These are phyloP conservation scores for Fagus sylvatica DNA, from an alignment of 306 rosid genomes.

Conservation along the genomic window DNA sequence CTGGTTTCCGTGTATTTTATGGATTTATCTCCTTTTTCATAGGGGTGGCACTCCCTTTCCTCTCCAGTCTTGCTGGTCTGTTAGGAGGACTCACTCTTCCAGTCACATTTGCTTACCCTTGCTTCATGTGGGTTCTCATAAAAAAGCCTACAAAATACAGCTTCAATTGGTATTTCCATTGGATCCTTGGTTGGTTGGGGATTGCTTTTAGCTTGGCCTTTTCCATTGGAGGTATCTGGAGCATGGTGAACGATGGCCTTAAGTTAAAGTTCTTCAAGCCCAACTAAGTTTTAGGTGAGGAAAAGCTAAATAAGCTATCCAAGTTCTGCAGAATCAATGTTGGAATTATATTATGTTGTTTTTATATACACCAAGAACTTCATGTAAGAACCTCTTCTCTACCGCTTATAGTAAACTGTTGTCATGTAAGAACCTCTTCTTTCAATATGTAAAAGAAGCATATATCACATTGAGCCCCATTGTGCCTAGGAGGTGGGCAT, in stretches of 20 bases:
- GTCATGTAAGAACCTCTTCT: neutral
- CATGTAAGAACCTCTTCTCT: slow-evolving; percentile 8
- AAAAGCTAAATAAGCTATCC: neutral
- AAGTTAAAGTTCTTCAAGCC: slow-evolving; percentile 95
- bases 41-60: slow-evolving; percentile 98
- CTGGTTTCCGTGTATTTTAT: slow-evolving; percentile 85
- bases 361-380: neutral
- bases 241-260: slow-evolving; percentile 89
- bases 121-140: slow-evolving; percentile 99
- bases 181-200: slow-evolving; percentile 93
- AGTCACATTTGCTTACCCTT: slow-evolving; percentile 96
- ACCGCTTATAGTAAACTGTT: slow-evolving; percentile 13
- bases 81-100: slow-evolving; percentile 98
- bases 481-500: neutral
- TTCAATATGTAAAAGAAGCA: neutral
- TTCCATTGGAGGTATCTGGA: slow-evolving; percentile 98
- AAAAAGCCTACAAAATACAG: slow-evolving; percentile 84
- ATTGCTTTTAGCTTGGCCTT: slow-evolving; percentile 89
- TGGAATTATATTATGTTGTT: neutral
- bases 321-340: slow-evolving; percentile 9
- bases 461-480: neutral
- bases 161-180: slow-evolving; percentile 93
- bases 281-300: slow-evolving; percentile 31
- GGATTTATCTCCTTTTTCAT: slow-evolving; percentile 87
- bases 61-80: slow-evolving; percentile 93